Conservation (phyloP, 2,329 filamentous ascomycete genomes). For the Talaromyces sp. region DNA sequence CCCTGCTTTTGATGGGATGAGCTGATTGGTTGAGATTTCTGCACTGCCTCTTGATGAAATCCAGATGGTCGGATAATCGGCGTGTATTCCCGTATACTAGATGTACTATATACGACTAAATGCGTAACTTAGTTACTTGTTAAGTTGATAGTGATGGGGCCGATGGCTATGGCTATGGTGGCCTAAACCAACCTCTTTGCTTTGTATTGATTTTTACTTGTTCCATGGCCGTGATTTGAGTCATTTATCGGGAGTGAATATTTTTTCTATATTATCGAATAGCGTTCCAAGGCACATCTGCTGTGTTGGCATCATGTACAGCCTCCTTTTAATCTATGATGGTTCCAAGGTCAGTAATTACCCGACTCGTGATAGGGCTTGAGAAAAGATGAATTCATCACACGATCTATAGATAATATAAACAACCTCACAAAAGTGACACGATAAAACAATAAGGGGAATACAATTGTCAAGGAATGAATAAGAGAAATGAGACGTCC, state of each 20-base stretch:
- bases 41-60: slow-evolving; percentile 1
- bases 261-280: not conserved
- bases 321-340: not conserved
- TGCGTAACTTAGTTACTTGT: too few relatives aligned
- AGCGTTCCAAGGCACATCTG: not conserved
- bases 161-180: not conserved
- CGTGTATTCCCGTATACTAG: not conserved
- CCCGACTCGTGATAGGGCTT: not conserved
- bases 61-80: not conserved
- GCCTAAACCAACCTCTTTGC: not conserved
- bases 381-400: not conserved
- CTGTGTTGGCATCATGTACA: not conserved
- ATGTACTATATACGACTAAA: not conserved
- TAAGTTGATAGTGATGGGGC: not conserved
- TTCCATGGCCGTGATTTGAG: not conserved
- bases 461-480: not conserved
- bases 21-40: not conserved
- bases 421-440: not conserved
- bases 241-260: not conserved
- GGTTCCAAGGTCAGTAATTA: not conserved
- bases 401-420: slow-evolving; percentile 8
- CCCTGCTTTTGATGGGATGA: not conserved
- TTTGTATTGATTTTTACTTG: too few relatives aligned
- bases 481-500: not conserved
- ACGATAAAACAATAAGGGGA: slow-evolving; percentile 7